Percentiles rank a stretch among this genome's conserved stretches.
Conservation (phyloP, 208 protist genomes). For the Acanthamoeba sp. region DNA sequence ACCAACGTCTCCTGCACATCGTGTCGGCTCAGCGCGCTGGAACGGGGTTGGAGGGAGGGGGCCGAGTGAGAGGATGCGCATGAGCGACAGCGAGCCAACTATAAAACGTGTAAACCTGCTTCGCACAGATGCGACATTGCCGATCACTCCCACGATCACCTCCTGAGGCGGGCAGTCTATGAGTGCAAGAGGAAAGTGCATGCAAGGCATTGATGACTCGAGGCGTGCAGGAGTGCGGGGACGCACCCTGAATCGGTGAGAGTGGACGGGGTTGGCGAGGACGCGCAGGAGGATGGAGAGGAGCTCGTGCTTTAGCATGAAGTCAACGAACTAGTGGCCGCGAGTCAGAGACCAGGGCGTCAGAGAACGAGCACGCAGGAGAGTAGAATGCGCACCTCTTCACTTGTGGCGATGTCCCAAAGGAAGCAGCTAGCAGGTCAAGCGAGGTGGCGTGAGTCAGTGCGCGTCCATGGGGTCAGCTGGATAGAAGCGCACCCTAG, state of each 20-base stretch:
- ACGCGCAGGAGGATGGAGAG: constrained; percentile 24
- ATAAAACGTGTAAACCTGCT: too few relatives aligned
- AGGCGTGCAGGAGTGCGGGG: background rate
- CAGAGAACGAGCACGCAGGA: background rate
- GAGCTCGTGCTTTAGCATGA: constrained; percentile 25
- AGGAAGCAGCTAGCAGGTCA: background rate
- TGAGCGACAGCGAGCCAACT: too few relatives aligned
- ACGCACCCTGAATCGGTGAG: background rate
- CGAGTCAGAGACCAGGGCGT: too few relatives aligned
- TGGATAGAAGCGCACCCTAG: background rate
- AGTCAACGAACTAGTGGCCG: constrained; percentile 43
- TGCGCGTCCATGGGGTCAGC: background rate
- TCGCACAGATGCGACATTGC: constrained; percentile 19
- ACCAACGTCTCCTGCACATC: background rate
- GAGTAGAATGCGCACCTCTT: background rate
- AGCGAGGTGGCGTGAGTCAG: background rate
- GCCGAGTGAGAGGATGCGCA: too few relatives aligned
- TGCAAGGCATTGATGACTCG: too few relatives aligned
- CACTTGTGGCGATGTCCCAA: constrained; percentile 11
- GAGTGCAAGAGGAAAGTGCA: background rate
- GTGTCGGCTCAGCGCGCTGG: background rate
- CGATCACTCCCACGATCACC: background rate
- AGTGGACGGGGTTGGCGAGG: background rate
- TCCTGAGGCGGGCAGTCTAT: background rate
- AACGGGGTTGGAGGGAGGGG: background rate